Evolutionary conservation across 1,139 yeast genomes (phyloP), one percentile per base, ranked within the genome.

Genomic region (Meyerozyma sp.): DNA sequence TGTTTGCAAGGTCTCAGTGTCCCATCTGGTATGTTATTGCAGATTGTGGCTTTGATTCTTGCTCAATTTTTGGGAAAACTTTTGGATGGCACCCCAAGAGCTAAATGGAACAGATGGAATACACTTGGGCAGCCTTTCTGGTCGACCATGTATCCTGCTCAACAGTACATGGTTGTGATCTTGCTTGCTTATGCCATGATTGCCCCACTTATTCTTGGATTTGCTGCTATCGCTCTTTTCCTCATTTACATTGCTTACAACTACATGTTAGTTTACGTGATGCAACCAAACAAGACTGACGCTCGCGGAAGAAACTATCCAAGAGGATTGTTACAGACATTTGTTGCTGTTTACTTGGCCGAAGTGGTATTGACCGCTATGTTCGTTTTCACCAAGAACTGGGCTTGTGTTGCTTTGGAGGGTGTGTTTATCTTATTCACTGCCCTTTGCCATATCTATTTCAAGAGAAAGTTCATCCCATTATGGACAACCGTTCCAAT

Each of bases 341-440:
- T 82, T 58, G 79, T 75, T 43, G 89, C 83, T 25, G 52, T 84
- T 40, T 84, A 84, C 59, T 62, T 84, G 44, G 84, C 85, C 42
- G 84, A 84, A 59, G 68, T 81, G 28, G 81, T 85, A 62, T 65
- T 83, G 44, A 58, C 80, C 42, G 90, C 89, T 38, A 62, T 84
- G 54, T 84, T 84, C 59, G 83, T 81, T 30, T 83, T 84, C 70
- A 73, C 79, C 39, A 81, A 82, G 64, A 72, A 82, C 45, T 84
- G 90, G 90, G 88, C 84, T 25, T 81, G 85, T 50, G 76, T 82
- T 50, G 86, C 76, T 1, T 66, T 84, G 47, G 88, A 82, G 61
- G 81, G 68, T 40, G 70, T 81, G 14, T 64, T 72, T 40, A 53
- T 82, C 28, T 73, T 60, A 18, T 71, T 66, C 38, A 81, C 89